A percentile compares a stretch with the other conserved stretches of the same genome.
These are phyloP conservation scores for Pneumocystis canis DNA, from an alignment of 1,139 yeast species.

Conservation along the genomic window DNA sequence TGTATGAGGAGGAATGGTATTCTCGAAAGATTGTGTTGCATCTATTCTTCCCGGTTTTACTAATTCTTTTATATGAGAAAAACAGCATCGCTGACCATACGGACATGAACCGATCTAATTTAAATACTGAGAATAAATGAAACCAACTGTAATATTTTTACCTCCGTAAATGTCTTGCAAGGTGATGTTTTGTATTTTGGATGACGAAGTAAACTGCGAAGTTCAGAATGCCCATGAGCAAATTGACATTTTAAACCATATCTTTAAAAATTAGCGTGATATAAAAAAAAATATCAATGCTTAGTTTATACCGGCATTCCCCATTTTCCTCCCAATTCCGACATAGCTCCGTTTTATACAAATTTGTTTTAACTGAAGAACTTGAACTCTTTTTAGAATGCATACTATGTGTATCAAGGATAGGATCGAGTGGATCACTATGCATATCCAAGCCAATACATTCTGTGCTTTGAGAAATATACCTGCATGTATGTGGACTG, in stretches of 20 bases:
- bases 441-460: neutral
- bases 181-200: constrained; percentile 10
- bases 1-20: neutral
- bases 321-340: constrained; percentile 7
- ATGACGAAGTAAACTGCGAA: constrained; percentile 5
- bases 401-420: neutral
- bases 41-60: neutral
- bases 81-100: constrained; percentile 11
- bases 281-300: neutral
- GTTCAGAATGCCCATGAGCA: constrained; percentile 9
- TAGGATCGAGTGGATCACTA: neutral
- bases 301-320: constrained; percentile 3
- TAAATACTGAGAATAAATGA: neutral
- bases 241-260: constrained; percentile 10
- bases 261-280: neutral
- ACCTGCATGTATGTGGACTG: neutral
- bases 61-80: constrained; percentile 4
- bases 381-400: neutral
- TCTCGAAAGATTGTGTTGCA: neutral
- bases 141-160: neutral
- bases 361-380: neutral
- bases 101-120: constrained; percentile 8
- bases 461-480: neutral
- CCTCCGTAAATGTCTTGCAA: constrained; percentile 5
- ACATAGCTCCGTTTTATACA: constrained; percentile 11